Evolutionary conservation across 2,329 filamentous ascomycete genomes (phyloP), one percentile per base, ranked within the genome.

Genomic region (Parastagonospora nodorum): DNA sequence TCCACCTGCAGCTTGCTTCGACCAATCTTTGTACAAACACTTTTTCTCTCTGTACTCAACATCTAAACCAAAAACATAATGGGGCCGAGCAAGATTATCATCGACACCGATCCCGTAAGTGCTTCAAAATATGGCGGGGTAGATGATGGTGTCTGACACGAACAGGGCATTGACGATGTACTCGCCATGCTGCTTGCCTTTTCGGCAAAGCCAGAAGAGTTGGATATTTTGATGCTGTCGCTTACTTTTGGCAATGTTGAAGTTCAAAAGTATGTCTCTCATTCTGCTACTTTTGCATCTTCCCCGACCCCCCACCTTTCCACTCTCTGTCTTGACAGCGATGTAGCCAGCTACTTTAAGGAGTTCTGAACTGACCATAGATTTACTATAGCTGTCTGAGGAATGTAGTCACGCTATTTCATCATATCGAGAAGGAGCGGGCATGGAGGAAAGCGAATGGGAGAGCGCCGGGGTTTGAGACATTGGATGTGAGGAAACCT

Each of bases 171-270:
- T 62, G 94, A 99, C 76, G 94, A 99, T 81, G 82, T 94, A 46
- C 81, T 97, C 55, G 93, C 92, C 39, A 83, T 97, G 73, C 81
- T 99, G 30, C 81, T 97, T 43, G 92, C 94, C 4, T 84, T 97
- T 53, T 88, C 91, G 45, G 87, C 90, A 30, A 85, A 84, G 19
- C 83, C 88, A 0, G 89, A 96, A 61, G 93, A 97, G 68, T 80
- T 97, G 16, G 90, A 97, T 72, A 80, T 97, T 31, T 75, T 89
- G 40, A 82, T 97, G 74, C 81, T 99, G 49, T 96, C 92, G 1
- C 82, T 97, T 53, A 96, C 92, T 1, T 97, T 94, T 73, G 94
- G 94, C 49, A 99, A 99, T 70, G 90, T 97, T 16, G 86, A 92
- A 61, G 85, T 96, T 12, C 82, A 92, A 56, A 92, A 86, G 89